These are phyloP conservation scores for Limnomonas spitsbergensis DNA, from an alignment of 139 green algal genomes.

Conservation along the genomic window DNA sequence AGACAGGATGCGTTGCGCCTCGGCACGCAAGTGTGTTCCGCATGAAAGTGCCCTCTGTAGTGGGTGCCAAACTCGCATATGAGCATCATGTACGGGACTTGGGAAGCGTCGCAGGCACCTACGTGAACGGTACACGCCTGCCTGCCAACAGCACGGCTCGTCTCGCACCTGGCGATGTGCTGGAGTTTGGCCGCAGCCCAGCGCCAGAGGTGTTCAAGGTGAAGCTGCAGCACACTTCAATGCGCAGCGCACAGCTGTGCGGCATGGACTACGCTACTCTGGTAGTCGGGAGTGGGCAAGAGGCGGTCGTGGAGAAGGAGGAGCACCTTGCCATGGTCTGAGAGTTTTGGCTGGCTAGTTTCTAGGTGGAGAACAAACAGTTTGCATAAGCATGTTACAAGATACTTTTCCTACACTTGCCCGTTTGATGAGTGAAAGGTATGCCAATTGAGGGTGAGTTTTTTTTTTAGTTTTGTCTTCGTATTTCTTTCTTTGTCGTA, in stretches of 20 bases:
- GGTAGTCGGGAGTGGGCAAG: background rate
- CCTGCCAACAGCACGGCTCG: background rate
- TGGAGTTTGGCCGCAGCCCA: conserved; percentile 58
- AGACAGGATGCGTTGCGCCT: conserved; percentile 20
- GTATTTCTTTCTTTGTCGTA: too few relatives aligned
- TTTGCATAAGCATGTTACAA: too few relatives aligned
- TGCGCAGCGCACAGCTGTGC: background rate
- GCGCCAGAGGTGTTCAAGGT: conserved; percentile 33
- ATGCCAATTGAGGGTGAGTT: too few relatives aligned
- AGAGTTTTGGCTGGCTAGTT: too few relatives aligned
- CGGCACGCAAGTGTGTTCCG: conserved; percentile 32
- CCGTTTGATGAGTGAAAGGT: too few relatives aligned
- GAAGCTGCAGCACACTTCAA: background rate
- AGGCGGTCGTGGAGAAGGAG: too few relatives aligned
- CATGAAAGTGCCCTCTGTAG: background rate
- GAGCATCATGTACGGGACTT: conserved; percentile 55
- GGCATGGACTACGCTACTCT: background rate
- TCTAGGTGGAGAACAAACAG: too few relatives aligned
- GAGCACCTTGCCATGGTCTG: too few relatives aligned
- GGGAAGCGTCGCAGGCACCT: conserved; percentile 53
- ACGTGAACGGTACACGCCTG: conserved; percentile 60
- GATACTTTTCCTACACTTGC: too few relatives aligned
- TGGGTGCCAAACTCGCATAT: background rate
- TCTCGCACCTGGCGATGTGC: conserved; percentile 53
- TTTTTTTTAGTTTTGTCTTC: too few relatives aligned